These are phyloP conservation scores for Salix viminalis DNA, from an alignment of 345 rosid genomes.

Conservation along the genomic window DNA sequence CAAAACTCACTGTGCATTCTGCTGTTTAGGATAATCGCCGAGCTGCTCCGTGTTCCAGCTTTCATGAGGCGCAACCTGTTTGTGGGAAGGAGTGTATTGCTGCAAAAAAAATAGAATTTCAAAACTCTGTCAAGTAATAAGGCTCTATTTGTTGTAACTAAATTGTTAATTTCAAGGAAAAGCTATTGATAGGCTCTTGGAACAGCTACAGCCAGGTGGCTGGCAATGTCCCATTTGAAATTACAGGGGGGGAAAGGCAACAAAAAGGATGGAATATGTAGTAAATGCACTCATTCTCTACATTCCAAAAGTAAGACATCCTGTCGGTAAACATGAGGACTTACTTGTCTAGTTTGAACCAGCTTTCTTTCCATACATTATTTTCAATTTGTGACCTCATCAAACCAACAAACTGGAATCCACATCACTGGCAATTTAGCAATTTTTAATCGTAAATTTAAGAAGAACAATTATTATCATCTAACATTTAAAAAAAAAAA, in stretches of 20 bases:
- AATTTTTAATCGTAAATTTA: not conserved
- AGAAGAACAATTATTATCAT: not conserved
- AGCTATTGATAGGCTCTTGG: too few relatives aligned
- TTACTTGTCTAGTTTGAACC: not conserved
- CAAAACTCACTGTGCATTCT: conserved; percentile 30
- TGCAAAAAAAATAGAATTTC: conserved; percentile 29
- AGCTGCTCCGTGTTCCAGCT: conserved; percentile 84
- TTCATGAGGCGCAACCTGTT: conserved; percentile 75
- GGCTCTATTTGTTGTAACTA: not conserved
- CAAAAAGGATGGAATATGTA: not conserved
- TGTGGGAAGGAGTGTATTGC: conserved; percentile 67
- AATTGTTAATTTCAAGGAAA: not conserved
- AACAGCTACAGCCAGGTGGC: not conserved
- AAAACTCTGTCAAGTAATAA: not conserved
- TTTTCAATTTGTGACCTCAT: not conserved
- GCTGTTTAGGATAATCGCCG: conserved; percentile 47
- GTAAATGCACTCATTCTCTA: not conserved
- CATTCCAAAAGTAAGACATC: not conserved
- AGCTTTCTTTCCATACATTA: not conserved
- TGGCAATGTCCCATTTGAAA: not conserved
- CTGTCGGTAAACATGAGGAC: not conserved
- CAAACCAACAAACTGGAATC: not conserved
- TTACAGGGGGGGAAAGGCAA: not conserved
- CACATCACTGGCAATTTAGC: not conserved
- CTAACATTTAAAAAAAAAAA: not conserved